A percentile compares a stretch with the other conserved stretches of the same genome.
Evolutionary conservation across 1,284 basidiomycete genomes (phyloP).

Genomic region (Ustilago hordei): DNA sequence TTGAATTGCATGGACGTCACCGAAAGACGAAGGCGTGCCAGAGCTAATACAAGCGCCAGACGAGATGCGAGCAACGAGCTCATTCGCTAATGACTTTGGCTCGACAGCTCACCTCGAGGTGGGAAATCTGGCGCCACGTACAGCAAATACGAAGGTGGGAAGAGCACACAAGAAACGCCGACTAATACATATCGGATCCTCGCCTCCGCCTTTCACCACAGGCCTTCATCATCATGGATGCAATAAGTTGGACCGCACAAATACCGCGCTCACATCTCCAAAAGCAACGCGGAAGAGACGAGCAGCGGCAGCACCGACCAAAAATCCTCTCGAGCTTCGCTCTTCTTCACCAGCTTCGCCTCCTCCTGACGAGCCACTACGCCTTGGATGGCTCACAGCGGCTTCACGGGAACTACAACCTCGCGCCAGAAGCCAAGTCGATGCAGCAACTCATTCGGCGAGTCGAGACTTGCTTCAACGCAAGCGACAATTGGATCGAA

Average conservation of each 20-base stretch:
- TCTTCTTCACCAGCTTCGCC: constrained; percentile 26
- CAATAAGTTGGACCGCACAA: neutral
- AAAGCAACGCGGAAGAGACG: constrained; percentile 12
- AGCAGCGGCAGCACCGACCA: constrained; percentile 8
- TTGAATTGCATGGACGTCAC: neutral
- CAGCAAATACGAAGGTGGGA: neutral
- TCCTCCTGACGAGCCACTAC: neutral
- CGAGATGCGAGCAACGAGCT: constrained; percentile 1
- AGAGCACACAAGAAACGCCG: constrained; percentile 17
- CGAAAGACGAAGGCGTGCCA: neutral
- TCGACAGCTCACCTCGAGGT: neutral
- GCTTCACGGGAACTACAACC: neutral
- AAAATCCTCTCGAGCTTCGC: constrained; percentile 20
- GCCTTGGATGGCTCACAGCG: neutral
- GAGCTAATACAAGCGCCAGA: neutral
- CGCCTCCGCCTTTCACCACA: constrained; percentile 33
- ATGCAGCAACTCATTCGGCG: neutral
- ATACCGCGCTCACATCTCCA: constrained; percentile 9
- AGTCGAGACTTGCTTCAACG: constrained; percentile 11
- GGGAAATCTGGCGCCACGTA: neutral
- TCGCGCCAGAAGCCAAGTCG: neutral
- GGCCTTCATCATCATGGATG: constrained; percentile 8
- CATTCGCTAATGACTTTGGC: neutral
- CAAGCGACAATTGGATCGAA: constrained; percentile 9
- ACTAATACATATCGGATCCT: constrained; percentile 25